Percentiles rank a stretch among this genome's conserved stretches.
These are phyloP conservation scores for Haplographium delicatum DNA, from an alignment of 495 filamentous ascomycete species.

Conservation along the genomic window DNA sequence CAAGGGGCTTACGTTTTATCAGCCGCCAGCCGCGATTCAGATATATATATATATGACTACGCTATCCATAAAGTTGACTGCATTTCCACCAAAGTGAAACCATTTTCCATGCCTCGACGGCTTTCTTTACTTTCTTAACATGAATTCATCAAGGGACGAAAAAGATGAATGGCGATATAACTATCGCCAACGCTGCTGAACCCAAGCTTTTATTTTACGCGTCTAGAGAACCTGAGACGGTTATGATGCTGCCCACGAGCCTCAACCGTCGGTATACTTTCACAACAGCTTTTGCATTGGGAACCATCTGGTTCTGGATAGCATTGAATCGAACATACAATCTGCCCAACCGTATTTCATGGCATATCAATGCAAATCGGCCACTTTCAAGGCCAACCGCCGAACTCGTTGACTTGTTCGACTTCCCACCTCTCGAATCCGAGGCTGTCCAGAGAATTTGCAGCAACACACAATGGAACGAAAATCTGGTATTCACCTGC, in stretches of 20 bases:
- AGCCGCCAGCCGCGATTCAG: too few species aligned
- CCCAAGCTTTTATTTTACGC: background rate
- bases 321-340: background rate
- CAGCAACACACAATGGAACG: constrained; percentile 14
- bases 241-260: background rate
- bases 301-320: background rate
- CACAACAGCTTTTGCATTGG: background rate
- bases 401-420: constrained; percentile 11
- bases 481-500: constrained; percentile 23
- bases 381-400: background rate
- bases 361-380: background rate
- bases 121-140: too few species aligned
- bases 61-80: too few species aligned
- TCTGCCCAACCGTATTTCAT: background rate
- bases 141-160: too few species aligned
- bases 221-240: background rate
- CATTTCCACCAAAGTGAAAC: too few species aligned
- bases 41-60: too few species aligned
- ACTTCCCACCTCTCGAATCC: constrained; percentile 14
- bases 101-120: too few species aligned
- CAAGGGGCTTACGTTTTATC: too few species aligned
- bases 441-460: constrained; percentile 17
- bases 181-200: background rate
- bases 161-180: too few species aligned
- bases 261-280: background rate